Percentiles rank a stretch among this genome's conserved stretches.
Conservation (phyloP, 768 basidiomycete genomes). For the Lactarius deliciosus region DNA sequence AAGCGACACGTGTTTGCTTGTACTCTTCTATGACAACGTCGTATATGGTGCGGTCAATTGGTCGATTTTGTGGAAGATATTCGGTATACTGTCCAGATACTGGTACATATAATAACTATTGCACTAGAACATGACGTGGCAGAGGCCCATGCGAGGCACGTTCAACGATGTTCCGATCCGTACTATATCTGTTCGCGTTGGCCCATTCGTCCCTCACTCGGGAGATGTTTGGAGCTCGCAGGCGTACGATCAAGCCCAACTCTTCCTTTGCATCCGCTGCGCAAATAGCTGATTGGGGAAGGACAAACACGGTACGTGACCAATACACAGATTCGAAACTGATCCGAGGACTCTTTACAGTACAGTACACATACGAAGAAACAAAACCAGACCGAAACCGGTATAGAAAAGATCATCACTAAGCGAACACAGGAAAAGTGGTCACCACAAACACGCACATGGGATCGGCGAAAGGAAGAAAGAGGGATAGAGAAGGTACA, state of each 20-base stretch:
- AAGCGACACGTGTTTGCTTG: background rate
- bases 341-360: background rate
- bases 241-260: background rate
- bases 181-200: background rate
- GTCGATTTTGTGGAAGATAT: background rate
- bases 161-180: background rate
- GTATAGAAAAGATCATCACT: background rate
- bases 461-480: background rate
- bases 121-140: background rate
- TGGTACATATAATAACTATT: background rate
- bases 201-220: background rate
- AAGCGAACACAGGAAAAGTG: background rate
- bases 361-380: background rate
- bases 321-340: background rate
- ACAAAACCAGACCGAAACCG: background rate
- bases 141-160: background rate
- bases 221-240: background rate
- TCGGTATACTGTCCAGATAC: background rate
- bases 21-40: background rate
- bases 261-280: background rate
- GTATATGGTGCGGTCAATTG: background rate
- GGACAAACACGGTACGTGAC: background rate
- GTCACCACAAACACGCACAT: background rate
- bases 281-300: background rate
- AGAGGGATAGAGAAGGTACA: background rate